These are phyloP conservation scores for Parathielavia appendiculata DNA, from an alignment of 495 filamentous ascomycete genomes.

Conservation along the genomic window DNA sequence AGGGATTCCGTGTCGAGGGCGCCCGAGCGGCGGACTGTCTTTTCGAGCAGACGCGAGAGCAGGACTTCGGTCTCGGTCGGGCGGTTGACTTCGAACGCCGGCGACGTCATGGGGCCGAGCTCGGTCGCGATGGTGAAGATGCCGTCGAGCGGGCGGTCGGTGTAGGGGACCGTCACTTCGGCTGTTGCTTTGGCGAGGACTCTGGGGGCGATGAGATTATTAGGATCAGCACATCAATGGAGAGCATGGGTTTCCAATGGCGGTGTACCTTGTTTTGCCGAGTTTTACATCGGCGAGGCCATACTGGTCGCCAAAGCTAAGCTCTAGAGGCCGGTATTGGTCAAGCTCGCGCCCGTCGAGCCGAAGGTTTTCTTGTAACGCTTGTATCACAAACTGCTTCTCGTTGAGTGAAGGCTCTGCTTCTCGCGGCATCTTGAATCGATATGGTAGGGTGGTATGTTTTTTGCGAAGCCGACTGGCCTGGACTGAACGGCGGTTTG, in stretches of 20 bases:
- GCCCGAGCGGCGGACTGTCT: constrained; percentile 82
- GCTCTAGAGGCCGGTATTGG: constrained; percentile 65
- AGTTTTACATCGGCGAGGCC: constrained; percentile 84
- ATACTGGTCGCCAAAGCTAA: constrained; percentile 85
- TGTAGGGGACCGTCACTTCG: constrained; percentile 74
- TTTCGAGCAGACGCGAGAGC: constrained; percentile 82
- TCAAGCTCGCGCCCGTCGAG: constrained; percentile 79
- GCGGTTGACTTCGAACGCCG: constrained; percentile 81
- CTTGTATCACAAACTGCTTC: constrained; percentile 68
- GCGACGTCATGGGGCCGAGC: constrained; percentile 86
- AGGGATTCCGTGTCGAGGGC: constrained; percentile 93
- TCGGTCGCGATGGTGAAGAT: constrained; percentile 88
- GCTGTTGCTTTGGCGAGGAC: constrained; percentile 81
- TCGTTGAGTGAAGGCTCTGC: constrained; percentile 74
- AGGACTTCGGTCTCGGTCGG: constrained; percentile 75
- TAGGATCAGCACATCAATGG: not conserved
- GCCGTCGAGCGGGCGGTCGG: constrained; percentile 90
- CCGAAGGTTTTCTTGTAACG: constrained; percentile 67
- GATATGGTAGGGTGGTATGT: constrained; percentile 5
- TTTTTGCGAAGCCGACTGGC: constrained; percentile 16
- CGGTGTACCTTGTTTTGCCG: constrained; percentile 76
- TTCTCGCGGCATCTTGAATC: constrained; percentile 75
- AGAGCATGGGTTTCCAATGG: not conserved
- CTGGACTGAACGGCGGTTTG: constrained; percentile 12
- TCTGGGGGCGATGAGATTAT: constrained; percentile 39